Base-by-base conservation (phyloP, 805 yeast genomes). In the Schwanniomyces vanrijiae region DNA sequence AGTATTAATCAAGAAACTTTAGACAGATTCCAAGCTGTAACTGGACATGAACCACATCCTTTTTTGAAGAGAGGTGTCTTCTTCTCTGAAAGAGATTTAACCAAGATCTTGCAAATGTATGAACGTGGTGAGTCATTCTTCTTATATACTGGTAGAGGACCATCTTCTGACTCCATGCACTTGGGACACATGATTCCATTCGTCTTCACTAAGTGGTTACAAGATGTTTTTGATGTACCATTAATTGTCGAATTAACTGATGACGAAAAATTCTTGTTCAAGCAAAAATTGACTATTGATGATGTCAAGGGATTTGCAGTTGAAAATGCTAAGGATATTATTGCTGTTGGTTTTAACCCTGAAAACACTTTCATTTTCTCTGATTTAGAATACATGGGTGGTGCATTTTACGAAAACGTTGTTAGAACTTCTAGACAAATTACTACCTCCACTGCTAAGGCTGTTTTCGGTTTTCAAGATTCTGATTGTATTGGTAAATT, bases 181-280 rank as follows among this genome's bases (percentile, higher is more conserved):
- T 76, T 94, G 72, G 99, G 99, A 44, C 99, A 94, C 68, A 84
- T 92, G 90, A 80, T 91, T 50, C 99, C 99, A 14, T 94, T 94
- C 64, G 68, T 87, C 26, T 94, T 94, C 75, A 94, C 99, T 47
- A 90, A 91, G 69, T 94, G 98, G 98, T 78, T 94, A 59, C 99
- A 94, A 69, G 97, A 92, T 40, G 98, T 92, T 2, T 94, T 94
- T 65, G 98, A 94, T 64, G 97, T 82, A 49, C 98, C 99, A 18
- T 77, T 94, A 53, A 95, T 94, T 33, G 83, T 94, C 56, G 97
- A 94, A 69, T 72, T 90, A 69, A 91, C 97, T 3, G 99, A 94
- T 66, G 99, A 94, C 67, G 99, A 94, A 69, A 94, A 94, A 74
- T 94, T 94, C 66, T 70, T 94, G 59, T 94, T 94, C 79, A 94